phyloP scores from a whole-genome alignment of 805 yeast species.

The Schizosaccharomyces octosporus region DNA sequence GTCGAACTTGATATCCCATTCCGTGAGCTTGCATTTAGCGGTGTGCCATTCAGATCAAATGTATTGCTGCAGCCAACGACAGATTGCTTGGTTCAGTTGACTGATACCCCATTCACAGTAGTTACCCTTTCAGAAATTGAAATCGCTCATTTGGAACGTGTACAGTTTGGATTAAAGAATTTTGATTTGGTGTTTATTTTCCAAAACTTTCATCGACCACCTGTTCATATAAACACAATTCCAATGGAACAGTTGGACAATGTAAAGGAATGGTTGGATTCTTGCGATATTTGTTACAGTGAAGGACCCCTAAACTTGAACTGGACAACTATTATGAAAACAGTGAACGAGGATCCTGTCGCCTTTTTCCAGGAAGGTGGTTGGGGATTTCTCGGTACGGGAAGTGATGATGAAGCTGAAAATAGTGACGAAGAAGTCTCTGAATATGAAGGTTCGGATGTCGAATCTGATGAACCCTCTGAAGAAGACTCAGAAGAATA shows the following conservation, averaged over 20 bases:
- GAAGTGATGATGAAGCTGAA: conserved; percentile 51
- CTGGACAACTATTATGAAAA: conserved; percentile 90
- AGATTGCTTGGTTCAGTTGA: conserved; percentile 79
- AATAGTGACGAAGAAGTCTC: conserved; percentile 44
- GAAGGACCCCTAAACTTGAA: conserved; percentile 90
- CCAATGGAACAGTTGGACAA: conserved; percentile 82
- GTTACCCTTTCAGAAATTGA: conserved; percentile 80
- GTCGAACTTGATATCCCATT: conserved; percentile 83
- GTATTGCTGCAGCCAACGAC: conserved; percentile 91
- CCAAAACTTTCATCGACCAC: conserved; percentile 71
- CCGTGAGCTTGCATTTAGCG: conserved; percentile 86
- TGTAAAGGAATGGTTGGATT: conserved; percentile 90
- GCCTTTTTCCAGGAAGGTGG: conserved; percentile 89
- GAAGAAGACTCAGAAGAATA: conserved; percentile 16
- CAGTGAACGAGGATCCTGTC: conserved; percentile 74
- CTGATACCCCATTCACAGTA: conserved; percentile 87
- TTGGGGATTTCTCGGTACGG: conserved; percentile 81
- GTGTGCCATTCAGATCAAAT: conserved; percentile 88
- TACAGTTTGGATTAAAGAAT: conserved; percentile 86
- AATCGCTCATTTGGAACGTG: conserved; percentile 86
- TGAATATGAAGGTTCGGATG: conserved; percentile 38
- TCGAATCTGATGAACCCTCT: conserved; percentile 17
- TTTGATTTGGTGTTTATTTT: conserved; percentile 91
- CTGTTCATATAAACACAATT: conserved; percentile 77
- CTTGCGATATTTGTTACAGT: conserved; percentile 82